Base-by-base conservation (phyloP, 768 basidiomycete species). In the Auricularia cornea region DNA sequence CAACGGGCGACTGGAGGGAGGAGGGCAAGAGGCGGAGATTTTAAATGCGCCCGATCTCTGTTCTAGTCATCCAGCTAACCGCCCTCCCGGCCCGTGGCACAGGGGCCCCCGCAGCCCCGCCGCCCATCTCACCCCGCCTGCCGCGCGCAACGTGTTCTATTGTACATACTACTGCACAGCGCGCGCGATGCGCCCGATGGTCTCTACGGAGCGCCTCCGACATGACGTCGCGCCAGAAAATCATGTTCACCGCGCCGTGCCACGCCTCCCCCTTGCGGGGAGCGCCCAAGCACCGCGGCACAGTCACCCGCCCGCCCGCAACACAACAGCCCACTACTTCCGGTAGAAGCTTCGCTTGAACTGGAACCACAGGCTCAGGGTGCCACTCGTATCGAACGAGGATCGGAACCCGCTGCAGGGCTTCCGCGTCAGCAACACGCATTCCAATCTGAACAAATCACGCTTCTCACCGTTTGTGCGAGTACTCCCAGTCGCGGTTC, bases 401-500 rank as follows among this genome's bases (percentile, higher is more conserved):
- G 54, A 57, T 26, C 54, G 54, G 30, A 57, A 57, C 16, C 54
- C 54, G 11, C 54, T 52, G 51, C 28, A 10, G 28, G 10, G n/a
- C 51, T 8, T 52, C 51, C 33, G 26, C 38, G 38, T 52, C 41
- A 40, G 59, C 60, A 35, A 61, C 31, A 28, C 18, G 63, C 44
- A 32, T 60, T 41, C 32, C 28, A 18, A 38, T 38, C 35, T 38
- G 35, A 38, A 38, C 10, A 38, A 38, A 38, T 38, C 35, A 38
- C 8, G 35, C 35, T 14, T 38, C 35, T 61, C 72, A 92, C 92
- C 93, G 85, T 79, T 96, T 97, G 71, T 98, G 95, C 41, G 93
- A 95, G 74, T 92, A 96, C 69, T 98, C 97, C 97, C 97, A 99
- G 74, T 97, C 94, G 61, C 93, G 84, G 70, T 97, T 93, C 64